Evolutionary conservation across 176 grass and related monocot species (phyloP).

Genomic region (Hyparrhenia diplandra): DNA sequence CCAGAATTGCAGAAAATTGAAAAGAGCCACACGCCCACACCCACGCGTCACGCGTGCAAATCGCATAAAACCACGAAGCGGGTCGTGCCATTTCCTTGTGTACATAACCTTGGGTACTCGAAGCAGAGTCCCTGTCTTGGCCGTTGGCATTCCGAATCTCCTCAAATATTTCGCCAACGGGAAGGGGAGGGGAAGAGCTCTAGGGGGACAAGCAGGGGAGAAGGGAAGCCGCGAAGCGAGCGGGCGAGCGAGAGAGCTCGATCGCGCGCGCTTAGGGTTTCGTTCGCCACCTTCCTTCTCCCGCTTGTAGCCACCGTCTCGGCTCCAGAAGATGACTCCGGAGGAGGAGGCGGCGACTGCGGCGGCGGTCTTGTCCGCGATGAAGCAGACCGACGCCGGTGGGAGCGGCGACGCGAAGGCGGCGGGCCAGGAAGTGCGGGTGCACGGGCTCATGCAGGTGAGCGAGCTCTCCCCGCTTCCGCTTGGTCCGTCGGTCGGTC

Average conservation of each 20-base stretch:
- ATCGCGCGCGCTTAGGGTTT: conserved; percentile 35
- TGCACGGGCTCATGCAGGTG: conserved; percentile 29
- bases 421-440: not conserved
- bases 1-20: no score
- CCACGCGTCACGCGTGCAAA: no score
- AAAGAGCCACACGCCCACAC: no score
- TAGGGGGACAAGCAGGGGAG: not conserved
- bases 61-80: not conserved
- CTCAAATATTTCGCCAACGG: not conserved
- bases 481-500: not conserved
- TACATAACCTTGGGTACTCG: not conserved
- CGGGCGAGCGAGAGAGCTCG: not conserved
- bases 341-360: not conserved
- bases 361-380: not conserved
- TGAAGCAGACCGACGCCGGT: not conserved
- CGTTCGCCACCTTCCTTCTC: not conserved
- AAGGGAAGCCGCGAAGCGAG: conserved; percentile 5
- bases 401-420: not conserved
- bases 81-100: not conserved
- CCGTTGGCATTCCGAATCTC: not conserved
- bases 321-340: not conserved
- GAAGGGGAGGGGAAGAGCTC: not conserved
- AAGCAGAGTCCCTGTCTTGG: not conserved
- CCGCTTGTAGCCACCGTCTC: not conserved
- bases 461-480: conserved; percentile 4